phyloP scores from a whole-genome alignment of 768 basidiomycete species.

The Xerocomellus dryophilus region DNA sequence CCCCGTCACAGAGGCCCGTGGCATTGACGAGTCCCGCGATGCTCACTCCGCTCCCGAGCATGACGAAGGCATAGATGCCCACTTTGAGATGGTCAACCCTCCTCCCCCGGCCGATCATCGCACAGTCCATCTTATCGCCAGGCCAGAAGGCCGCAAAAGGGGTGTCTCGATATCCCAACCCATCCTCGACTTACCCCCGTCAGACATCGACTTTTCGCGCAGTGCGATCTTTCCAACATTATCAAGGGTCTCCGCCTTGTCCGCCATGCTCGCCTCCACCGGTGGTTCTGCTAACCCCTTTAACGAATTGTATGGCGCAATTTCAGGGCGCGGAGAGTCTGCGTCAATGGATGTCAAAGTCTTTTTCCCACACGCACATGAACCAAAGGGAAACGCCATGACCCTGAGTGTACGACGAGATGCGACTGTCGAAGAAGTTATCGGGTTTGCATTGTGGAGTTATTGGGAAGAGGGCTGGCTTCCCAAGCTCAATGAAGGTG shows the following conservation, averaged over 20 bases:
- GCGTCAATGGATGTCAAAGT: conserved; percentile 66
- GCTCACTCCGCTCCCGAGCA: conserved; percentile 20
- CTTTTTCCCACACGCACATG: conserved; percentile 78
- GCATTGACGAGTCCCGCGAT: conserved; percentile 29
- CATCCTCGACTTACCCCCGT: conserved; percentile 11
- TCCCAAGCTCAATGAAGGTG: conserved; percentile 70
- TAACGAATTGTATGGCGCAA: conserved; percentile 79
- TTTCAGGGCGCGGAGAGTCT: conserved; percentile 70
- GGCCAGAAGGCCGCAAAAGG: conserved; percentile 29
- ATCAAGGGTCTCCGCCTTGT: conserved; percentile 60
- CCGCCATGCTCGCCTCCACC: conserved; percentile 68
- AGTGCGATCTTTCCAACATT: conserved; percentile 44
- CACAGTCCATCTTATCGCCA: conserved; percentile 19
- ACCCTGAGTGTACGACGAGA: conserved; percentile 78
- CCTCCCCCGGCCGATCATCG: conserved; percentile 24
- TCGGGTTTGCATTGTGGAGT: conserved; percentile 88
- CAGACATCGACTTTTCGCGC: conserved; percentile 48
- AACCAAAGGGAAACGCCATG: conserved; percentile 62
- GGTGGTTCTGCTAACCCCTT: conserved; percentile 76
- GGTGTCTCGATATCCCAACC: conserved; percentile 29
- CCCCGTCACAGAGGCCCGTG: conserved; percentile 57
- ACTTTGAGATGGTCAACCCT: conserved; percentile 57
- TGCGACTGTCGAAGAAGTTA: conserved; percentile 91
- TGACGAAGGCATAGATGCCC: conserved; percentile 36
- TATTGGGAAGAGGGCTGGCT: conserved; percentile 89